phyloP scores from a whole-genome alignment of 192 early-diverging fungal genomes.

The Backusella luteola region DNA sequence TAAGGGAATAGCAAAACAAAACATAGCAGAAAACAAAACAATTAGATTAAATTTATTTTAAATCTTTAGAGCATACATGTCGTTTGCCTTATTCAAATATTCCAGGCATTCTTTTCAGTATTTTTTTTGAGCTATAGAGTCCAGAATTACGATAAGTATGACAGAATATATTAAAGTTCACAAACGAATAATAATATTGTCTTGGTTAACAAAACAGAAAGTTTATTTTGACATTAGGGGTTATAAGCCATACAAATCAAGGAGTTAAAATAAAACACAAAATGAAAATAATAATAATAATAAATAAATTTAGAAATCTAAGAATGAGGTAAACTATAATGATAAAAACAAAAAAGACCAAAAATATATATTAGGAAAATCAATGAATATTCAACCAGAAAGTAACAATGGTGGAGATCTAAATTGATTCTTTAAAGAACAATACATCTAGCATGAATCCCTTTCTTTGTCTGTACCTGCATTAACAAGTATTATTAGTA shows the following conservation, averaged over 20 bases:
- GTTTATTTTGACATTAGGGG: not conserved
- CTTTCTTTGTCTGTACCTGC: not conserved
- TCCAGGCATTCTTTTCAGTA: not conserved
- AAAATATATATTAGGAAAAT: not conserved
- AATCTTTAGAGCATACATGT: no score
- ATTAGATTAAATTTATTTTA: no score
- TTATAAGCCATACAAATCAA: not conserved
- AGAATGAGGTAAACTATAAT: not conserved
- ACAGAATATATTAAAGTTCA: not conserved
- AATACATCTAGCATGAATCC: not conserved
- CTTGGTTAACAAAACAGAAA: not conserved
- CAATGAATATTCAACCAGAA: not conserved
- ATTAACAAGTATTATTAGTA: not conserved
- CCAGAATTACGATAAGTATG: not conserved
- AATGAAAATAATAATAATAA: not conserved
- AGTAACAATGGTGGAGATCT: not conserved
- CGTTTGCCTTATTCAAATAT: no score
- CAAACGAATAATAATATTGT: not conserved
- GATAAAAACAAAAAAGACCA: not conserved
- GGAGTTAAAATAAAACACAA: not conserved
- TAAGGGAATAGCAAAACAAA: not conserved
- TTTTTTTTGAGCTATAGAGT: not conserved
- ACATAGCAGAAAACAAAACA: not conserved
- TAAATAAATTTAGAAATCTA: not conserved
- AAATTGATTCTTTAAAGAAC: not conserved